Percentiles rank a stretch among this genome's conserved stretches.
Evolutionary conservation across 1,139 yeast species (phyloP).

Genomic region (Protomyces macrosporus): DNA sequence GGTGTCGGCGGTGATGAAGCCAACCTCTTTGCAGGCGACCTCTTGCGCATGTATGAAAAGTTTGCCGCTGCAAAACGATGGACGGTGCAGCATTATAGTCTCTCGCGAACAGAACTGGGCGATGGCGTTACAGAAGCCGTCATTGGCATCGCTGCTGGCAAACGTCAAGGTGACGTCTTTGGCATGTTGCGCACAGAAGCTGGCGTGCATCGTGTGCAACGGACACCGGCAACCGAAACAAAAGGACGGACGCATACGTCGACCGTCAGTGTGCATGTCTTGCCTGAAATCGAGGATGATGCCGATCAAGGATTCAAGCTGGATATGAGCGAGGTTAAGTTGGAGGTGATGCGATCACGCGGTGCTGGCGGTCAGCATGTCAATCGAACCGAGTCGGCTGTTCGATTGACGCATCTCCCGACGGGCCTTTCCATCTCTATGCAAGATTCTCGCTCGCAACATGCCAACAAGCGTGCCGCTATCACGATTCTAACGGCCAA

Average conservation of each 20-base stretch:
- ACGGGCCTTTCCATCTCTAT: slow-evolving; percentile 83
- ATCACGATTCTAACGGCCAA: slow-evolving; percentile 74
- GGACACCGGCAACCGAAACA: slow-evolving; percentile 87
- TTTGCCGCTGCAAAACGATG: slow-evolving; percentile 64
- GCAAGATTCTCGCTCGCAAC: slow-evolving; percentile 95
- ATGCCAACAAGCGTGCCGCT: slow-evolving; percentile 92
- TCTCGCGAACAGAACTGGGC: slow-evolving; percentile 42
- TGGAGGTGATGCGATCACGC: slow-evolving; percentile 93
- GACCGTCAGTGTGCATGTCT: slow-evolving; percentile 88
- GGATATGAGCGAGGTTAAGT: slow-evolving; percentile 79
- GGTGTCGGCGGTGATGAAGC: slow-evolving; percentile 98
- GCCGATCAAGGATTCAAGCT: slow-evolving; percentile 52
- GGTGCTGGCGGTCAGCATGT: slow-evolving; percentile 99
- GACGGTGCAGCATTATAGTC: slow-evolving; percentile 57
- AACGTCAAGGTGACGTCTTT: slow-evolving; percentile 52
- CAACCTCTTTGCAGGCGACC: slow-evolving; percentile 71
- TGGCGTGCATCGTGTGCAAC: slow-evolving; percentile 93
- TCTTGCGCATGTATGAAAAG: slow-evolving; percentile 72
- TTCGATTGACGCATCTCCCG: slow-evolving; percentile 84
- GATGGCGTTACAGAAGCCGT: slow-evolving; percentile 74
- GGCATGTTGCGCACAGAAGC: slow-evolving; percentile 73
- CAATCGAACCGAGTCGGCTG: slow-evolving; percentile 96
- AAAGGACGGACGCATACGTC: slow-evolving; percentile 95
- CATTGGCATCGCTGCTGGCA: slow-evolving; percentile 59
- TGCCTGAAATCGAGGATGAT: slow-evolving; percentile 71